Evolutionary conservation across 2,329 filamentous ascomycete genomes (phyloP).

Genomic region (Curvularia lunata): DNA sequence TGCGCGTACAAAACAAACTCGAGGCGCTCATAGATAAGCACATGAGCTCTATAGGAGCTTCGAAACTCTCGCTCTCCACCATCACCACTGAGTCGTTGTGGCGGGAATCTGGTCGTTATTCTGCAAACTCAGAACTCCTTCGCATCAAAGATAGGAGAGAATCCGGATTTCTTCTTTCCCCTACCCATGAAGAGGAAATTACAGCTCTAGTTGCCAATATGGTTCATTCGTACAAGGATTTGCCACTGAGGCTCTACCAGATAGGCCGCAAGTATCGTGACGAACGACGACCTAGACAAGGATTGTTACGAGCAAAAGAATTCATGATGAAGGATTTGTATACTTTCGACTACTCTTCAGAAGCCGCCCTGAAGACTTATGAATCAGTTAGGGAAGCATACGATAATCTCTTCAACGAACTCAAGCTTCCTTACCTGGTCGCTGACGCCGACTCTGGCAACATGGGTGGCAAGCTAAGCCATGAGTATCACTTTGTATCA

Average conservation of each 20-base stretch:
- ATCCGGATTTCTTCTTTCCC: slow-evolving; percentile 76
- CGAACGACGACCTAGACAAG: slow-evolving; percentile 86
- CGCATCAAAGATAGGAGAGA: slow-evolving; percentile 80
- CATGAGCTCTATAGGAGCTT: slow-evolving; percentile 82
- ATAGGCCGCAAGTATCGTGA: slow-evolving; percentile 94
- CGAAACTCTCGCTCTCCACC: slow-evolving; percentile 80
- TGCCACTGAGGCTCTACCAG: slow-evolving; percentile 89
- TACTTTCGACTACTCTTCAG: slow-evolving; percentile 78
- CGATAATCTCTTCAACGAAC: slow-evolving; percentile 75
- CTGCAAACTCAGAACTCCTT: slow-evolving; percentile 81
- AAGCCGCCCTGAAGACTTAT: slow-evolving; percentile 81
- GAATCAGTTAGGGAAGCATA: slow-evolving; percentile 76
- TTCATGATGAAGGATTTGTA: slow-evolving; percentile 99
- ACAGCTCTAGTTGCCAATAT: slow-evolving; percentile 77
- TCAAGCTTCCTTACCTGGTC: slow-evolving; percentile 82
- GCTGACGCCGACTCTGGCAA: slow-evolving; percentile 93
- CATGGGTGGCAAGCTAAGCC: slow-evolving; percentile 91
- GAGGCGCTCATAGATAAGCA: slow-evolving; percentile 85
- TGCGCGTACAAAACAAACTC: slow-evolving; percentile 86
- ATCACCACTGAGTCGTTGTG: slow-evolving; percentile 86
- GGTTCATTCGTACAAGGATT: slow-evolving; percentile 80
- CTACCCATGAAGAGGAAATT: slow-evolving; percentile 97
- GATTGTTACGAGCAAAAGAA: slow-evolving; percentile 84
- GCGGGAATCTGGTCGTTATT: slow-evolving; percentile 81
- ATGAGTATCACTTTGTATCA: slow-evolving; percentile 90